Conservation (phyloP, 352 stramenopile species). For the Pythium vanterpoolii region DNA sequence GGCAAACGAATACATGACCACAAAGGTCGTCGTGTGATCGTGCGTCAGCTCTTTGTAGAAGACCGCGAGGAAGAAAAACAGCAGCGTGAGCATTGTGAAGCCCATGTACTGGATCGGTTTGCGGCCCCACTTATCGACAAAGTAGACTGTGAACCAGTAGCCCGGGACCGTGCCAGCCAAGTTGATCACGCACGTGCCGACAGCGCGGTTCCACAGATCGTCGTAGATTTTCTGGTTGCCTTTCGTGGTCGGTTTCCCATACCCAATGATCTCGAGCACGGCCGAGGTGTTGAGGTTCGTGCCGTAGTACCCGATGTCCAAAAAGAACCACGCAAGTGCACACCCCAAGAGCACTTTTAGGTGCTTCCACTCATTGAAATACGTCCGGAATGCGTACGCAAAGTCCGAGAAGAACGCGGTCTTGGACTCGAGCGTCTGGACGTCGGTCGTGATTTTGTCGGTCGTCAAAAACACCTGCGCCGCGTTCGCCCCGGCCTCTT, state of each 20-base stretch:
- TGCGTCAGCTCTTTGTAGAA: constrained; percentile 37
- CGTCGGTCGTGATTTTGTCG: constrained; percentile 36
- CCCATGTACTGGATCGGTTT: constrained; percentile 52
- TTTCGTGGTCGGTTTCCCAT: constrained; percentile 22
- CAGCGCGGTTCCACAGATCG: constrained; percentile 26
- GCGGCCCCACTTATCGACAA: constrained; percentile 52
- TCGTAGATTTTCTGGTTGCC: constrained; percentile 45
- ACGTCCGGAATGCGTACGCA: constrained; percentile 28
- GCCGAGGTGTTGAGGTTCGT: constrained; percentile 47
- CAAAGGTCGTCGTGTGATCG: constrained; percentile 27
- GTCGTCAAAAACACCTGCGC: constrained; percentile 28
- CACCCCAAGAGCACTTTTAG: constrained; percentile 45
- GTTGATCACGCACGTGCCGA: constrained; percentile 44
- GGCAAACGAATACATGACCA: constrained; percentile 50
- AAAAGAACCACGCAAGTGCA: constrained; percentile 52
- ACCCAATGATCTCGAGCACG: constrained; percentile 43
- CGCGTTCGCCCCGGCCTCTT: constrained; percentile 24
- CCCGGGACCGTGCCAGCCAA: constrained; percentile 47
- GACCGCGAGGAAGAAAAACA: constrained; percentile 35
- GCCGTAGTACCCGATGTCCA: constrained; percentile 63
- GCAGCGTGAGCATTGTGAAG: constrained; percentile 39
- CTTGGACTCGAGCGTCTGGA: constrained; percentile 42
- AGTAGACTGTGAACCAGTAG: constrained; percentile 60
- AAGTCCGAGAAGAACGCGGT: constrained; percentile 37
- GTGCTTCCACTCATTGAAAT: constrained; percentile 34